Evolutionary conservation across 2,329 filamentous ascomycete species (phyloP).

Genomic region (Fusarium brachygibbosum): DNA sequence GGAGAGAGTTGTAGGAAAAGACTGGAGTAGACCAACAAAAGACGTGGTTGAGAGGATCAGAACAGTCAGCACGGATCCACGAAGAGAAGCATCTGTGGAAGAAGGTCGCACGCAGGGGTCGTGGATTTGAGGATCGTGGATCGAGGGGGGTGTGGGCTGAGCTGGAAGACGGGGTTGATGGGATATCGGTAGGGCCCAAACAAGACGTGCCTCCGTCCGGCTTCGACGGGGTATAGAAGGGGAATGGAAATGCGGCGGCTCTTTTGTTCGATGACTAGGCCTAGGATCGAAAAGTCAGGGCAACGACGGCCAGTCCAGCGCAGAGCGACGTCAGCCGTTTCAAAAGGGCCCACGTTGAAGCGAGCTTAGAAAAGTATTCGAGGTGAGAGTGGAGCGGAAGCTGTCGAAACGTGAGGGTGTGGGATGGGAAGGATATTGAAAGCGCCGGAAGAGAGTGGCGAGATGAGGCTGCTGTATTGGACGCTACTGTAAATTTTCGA

Average conservation of each 20-base stretch:
- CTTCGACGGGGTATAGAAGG: conserved; percentile 47
- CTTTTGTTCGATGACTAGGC: conserved; percentile 49
- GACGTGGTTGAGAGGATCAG: conserved; percentile 36
- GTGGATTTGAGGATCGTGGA: conserved; percentile 40
- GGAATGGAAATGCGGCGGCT: conserved; percentile 49
- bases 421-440: conserved; percentile 37
- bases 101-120: conserved; percentile 43
- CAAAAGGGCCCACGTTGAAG: conserved; percentile 41
- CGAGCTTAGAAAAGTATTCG: conserved; percentile 22
- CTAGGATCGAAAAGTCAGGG: conserved; percentile 47
- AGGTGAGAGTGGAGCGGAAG: conserved; percentile 33
- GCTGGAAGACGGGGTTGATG: conserved; percentile 32
- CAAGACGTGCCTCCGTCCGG: conserved; percentile 38
- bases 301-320: conserved; percentile 25
- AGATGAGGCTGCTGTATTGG: conserved; percentile 41
- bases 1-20: conserved; percentile 46
- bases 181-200: conserved; percentile 38
- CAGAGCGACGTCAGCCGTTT: conserved; percentile 44
- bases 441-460: conserved; percentile 43
- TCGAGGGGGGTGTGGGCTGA: conserved; percentile 47
- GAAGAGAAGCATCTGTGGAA: conserved; percentile 43
- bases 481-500: conserved; percentile 30
- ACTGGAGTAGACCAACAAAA: conserved; percentile 46
- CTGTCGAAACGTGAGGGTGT: conserved; percentile 36
- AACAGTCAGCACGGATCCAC: conserved; percentile 49